These are phyloP conservation scores for Aspergillus luchuensis DNA, from an alignment of 2,329 filamentous ascomycete genomes.

Conservation along the genomic window DNA sequence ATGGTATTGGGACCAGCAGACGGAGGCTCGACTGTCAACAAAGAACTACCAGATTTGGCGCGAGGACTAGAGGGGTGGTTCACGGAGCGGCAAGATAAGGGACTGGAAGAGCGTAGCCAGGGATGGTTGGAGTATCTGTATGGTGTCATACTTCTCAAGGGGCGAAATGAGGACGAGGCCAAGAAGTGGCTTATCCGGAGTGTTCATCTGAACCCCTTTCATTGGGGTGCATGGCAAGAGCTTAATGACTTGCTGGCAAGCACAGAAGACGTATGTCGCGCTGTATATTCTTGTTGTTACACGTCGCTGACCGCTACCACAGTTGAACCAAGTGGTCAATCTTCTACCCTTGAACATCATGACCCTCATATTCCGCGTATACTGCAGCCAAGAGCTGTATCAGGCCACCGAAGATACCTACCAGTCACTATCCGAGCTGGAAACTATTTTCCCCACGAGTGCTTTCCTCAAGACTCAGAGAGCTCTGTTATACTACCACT, in stretches of 20 bases:
- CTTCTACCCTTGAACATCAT: slow-evolving; percentile 87
- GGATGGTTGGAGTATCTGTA: slow-evolving; percentile 89
- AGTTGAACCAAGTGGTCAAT: slow-evolving; percentile 71
- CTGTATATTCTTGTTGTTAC: neutral
- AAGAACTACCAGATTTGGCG: slow-evolving; percentile 75
- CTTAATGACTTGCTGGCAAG: slow-evolving; percentile 77
- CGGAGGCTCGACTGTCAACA: slow-evolving; percentile 79
- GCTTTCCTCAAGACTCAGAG: slow-evolving; percentile 89
- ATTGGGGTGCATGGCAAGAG: slow-evolving; percentile 97
- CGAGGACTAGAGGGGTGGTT: slow-evolving; percentile 82
- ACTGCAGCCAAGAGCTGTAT: slow-evolving; percentile 88
- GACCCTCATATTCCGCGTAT: slow-evolving; percentile 89
- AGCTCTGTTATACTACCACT: slow-evolving; percentile 85
- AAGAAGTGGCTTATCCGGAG: slow-evolving; percentile 85
- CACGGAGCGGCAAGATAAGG: slow-evolving; percentile 62
- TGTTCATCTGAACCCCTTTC: slow-evolving; percentile 87
- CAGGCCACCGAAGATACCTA: slow-evolving; percentile 77
- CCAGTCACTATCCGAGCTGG: slow-evolving; percentile 72
- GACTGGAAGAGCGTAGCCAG: slow-evolving; percentile 66
- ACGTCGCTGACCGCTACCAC: slow-evolving; percentile 22
- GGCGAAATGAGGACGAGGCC: slow-evolving; percentile 84
- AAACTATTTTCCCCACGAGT: slow-evolving; percentile 81
- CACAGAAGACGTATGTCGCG: slow-evolving; percentile 71
- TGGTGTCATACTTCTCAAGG: slow-evolving; percentile 83
- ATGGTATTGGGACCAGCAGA: slow-evolving; percentile 96